phyloP scores from a whole-genome alignment of 2,329 filamentous ascomycete species.

The Colletotrichum gigasporum region DNA sequence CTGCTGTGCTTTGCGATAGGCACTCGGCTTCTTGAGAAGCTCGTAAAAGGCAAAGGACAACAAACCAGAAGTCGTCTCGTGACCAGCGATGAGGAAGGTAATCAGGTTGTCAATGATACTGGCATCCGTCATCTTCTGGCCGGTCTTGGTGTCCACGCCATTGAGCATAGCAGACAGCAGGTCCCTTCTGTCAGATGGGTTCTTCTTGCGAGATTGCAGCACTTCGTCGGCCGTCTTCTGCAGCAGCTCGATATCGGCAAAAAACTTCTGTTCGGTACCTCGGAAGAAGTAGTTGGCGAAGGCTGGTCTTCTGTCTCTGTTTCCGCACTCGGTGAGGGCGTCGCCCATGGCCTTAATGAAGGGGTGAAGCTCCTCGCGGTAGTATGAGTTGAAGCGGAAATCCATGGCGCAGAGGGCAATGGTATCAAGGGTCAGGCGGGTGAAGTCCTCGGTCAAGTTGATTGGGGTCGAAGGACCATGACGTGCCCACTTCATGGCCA shows the following conservation, averaged over 20 bases:
- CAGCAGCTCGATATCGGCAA: constrained; percentile 60
- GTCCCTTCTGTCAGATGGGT: constrained; percentile 64
- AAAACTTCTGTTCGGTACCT: constrained; percentile 54
- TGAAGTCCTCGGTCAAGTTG: constrained; percentile 66
- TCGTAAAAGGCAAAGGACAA: constrained; percentile 73
- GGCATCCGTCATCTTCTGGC: constrained; percentile 65
- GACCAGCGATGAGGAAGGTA: constrained; percentile 74
- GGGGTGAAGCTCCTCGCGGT: constrained; percentile 49
- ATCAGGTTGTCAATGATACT: constrained; percentile 74
- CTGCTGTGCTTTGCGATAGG: constrained; percentile 68
- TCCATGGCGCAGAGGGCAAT: constrained; percentile 69
- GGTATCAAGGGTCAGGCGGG: constrained; percentile 69
- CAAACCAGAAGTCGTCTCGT: constrained; percentile 76
- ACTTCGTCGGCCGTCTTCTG: constrained; percentile 65
- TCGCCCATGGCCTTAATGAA: constrained; percentile 66
- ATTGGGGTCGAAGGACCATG: constrained; percentile 54
- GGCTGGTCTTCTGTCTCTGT: constrained; percentile 55
- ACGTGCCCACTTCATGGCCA: constrained; percentile 65
- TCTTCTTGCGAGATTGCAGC: constrained; percentile 64
- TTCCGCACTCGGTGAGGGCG: constrained; percentile 65
- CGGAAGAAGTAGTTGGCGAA: constrained; percentile 57
- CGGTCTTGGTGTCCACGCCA: constrained; percentile 71
- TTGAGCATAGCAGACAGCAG: constrained; percentile 74
- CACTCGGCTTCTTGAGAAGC: constrained; percentile 69
- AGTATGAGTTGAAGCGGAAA: constrained; percentile 71